Conservation (phyloP, 2,329 filamentous ascomycete genomes). For the Aspergillus unguis region DNA sequence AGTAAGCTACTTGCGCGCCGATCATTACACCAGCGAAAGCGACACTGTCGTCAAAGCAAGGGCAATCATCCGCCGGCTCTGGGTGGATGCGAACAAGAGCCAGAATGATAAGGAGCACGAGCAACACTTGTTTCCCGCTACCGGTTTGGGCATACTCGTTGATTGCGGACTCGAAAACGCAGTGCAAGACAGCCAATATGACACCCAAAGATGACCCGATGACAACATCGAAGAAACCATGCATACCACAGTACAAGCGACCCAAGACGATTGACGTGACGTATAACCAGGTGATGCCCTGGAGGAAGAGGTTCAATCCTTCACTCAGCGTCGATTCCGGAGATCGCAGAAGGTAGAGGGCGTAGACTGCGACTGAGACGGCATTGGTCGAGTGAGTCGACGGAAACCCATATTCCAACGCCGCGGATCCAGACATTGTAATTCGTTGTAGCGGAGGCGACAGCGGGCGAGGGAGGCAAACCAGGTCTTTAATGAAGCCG, state of each 20-base stretch:
- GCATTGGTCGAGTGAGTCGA: slow-evolving; percentile 97
- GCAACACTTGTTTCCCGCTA: slow-evolving; percentile 61
- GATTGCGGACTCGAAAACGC: slow-evolving; percentile 55
- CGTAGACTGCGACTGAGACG: slow-evolving; percentile 87
- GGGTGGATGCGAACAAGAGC: slow-evolving; percentile 84
- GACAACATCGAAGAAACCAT: slow-evolving; percentile 89
- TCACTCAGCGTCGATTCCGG: slow-evolving; percentile 61
- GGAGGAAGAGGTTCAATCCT: slow-evolving; percentile 60
- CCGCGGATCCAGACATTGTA: slow-evolving; percentile 94
- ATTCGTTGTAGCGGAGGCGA: slow-evolving; percentile 91
- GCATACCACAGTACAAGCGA: slow-evolving; percentile 96
- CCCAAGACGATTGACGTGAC: slow-evolving; percentile 85
- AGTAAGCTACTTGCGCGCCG: slow-evolving; percentile 75
- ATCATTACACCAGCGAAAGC: slow-evolving; percentile 88
- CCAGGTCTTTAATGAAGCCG: slow-evolving; percentile 89
- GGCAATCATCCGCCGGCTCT: slow-evolving; percentile 93
- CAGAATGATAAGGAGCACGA: slow-evolving; percentile 65
- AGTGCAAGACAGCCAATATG: slow-evolving; percentile 56
- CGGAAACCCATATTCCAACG: slow-evolving; percentile 94
- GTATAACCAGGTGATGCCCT: slow-evolving; percentile 75
- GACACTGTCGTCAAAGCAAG: slow-evolving; percentile 94
- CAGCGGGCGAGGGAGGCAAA: slow-evolving; percentile 85
- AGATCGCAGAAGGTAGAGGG: slow-evolving; percentile 65
- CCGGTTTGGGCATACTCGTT: slow-evolving; percentile 69
- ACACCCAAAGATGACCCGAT: slow-evolving; percentile 76